Conservation (phyloP, 192 early-diverging fungal species). For the Coemansia pectinata region DNA sequence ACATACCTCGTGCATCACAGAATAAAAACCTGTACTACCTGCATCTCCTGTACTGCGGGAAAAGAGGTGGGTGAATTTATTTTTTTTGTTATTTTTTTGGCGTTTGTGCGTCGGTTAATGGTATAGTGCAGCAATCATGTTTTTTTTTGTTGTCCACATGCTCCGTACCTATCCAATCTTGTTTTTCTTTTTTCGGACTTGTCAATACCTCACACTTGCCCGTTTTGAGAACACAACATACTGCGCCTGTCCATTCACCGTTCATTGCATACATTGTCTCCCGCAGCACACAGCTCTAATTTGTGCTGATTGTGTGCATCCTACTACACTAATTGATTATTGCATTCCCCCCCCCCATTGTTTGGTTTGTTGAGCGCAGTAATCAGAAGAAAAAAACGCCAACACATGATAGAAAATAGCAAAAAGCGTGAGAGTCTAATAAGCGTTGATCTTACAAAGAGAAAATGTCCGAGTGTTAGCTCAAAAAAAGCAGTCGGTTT, state of each 20-base stretch:
- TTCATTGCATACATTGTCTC: not conserved
- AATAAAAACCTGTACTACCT: not conserved
- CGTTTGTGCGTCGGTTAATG: not conserved
- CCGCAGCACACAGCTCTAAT: not conserved
- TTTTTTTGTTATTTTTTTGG: not conserved
- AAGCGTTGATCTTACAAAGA: not conserved
- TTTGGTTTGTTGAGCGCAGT: too few relatives aligned
- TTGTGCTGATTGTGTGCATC: not conserved
- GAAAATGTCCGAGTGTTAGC: not conserved
- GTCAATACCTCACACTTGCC: not conserved
- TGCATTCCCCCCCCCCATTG: not conserved
- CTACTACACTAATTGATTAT: not conserved
- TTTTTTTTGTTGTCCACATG: not conserved
- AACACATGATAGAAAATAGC: not conserved
- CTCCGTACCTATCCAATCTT: too few relatives aligned
- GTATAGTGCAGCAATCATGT: not conserved
- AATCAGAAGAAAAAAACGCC: not conserved
- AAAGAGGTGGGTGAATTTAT: not conserved
- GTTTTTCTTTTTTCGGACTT: not conserved
- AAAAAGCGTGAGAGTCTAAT: not conserved
- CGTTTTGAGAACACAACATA: not conserved
- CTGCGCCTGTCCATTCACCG: not conserved
- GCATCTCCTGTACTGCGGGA: not conserved
- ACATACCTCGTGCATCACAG: not conserved
- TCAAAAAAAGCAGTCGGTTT: not conserved